Evolutionary conservation across 2,329 filamentous ascomycete species (phyloP).

Genomic region (Penicillium sp.): DNA sequence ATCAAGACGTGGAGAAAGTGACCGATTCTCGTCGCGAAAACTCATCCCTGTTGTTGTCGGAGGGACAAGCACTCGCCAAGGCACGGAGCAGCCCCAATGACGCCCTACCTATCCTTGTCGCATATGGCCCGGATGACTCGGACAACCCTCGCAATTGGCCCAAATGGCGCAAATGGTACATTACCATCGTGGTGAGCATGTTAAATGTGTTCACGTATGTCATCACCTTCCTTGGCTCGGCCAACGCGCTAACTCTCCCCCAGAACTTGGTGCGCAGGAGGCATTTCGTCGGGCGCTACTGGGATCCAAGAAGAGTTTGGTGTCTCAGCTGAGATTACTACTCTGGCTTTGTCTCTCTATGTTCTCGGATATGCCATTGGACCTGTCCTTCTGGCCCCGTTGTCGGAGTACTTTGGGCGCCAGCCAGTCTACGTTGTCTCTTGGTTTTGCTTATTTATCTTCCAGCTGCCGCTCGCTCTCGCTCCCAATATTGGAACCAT

Average conservation of each 20-base stretch:
- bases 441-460: slow-evolving; percentile 34
- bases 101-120: slow-evolving; percentile 25
- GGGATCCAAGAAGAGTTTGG: slow-evolving; percentile 28
- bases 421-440: slow-evolving; percentile 36
- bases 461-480: slow-evolving; percentile 30
- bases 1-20: slow-evolving; percentile 15
- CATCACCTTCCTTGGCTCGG: neutral
- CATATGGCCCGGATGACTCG: slow-evolving; percentile 19
- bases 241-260: neutral
- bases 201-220: slow-evolving; percentile 35
- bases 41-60: slow-evolving; percentile 18
- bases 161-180: slow-evolving; percentile 43
- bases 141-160: slow-evolving; percentile 47
- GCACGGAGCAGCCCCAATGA: slow-evolving; percentile 25
- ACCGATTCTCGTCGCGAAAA: slow-evolving; percentile 14
- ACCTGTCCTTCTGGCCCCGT: slow-evolving; percentile 32
- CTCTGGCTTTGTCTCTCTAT: slow-evolving; percentile 35
- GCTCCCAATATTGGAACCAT: slow-evolving; percentile 33
- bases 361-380: slow-evolving; percentile 32
- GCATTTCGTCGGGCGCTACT: slow-evolving; percentile 30
- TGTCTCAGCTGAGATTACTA: slow-evolving; percentile 32
- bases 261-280: slow-evolving; percentile 30
- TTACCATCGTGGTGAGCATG: slow-evolving; percentile 42
- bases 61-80: slow-evolving; percentile 27
- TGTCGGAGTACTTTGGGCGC: slow-evolving; percentile 40